phyloP scores from a whole-genome alignment of 2,329 filamentous ascomycete species.

The Alternaria triticina region DNA sequence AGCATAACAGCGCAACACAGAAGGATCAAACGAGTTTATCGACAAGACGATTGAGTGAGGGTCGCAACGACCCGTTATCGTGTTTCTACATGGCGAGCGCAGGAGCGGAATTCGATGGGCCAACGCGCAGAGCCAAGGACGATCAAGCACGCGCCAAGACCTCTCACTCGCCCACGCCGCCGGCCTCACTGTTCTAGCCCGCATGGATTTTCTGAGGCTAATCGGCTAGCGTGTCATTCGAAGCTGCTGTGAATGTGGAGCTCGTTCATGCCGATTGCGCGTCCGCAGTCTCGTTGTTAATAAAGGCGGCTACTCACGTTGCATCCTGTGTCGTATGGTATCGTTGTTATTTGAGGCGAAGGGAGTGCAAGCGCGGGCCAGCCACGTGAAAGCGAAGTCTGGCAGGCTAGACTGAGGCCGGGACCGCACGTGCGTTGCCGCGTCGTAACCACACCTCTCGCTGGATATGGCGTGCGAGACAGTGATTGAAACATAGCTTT shows the following conservation, averaged over 20 bases:
- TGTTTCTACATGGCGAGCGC: constrained; percentile 5
- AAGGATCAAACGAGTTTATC: not conserved
- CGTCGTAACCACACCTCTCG: not conserved
- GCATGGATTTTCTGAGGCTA: not conserved
- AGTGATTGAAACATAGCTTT: not conserved
- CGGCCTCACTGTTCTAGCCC: not conserved
- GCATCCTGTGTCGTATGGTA: not conserved
- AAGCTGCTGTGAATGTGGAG: not conserved
- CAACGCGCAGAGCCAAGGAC: not conserved
- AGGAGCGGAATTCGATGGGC: not conserved
- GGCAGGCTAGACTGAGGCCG: not conserved
- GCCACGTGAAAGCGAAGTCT: not conserved
- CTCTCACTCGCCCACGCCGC: not conserved
- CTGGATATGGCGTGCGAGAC: not conserved
- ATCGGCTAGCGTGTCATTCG: constrained; percentile 1
- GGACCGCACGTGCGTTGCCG: not conserved
- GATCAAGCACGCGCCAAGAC: constrained; percentile 11
- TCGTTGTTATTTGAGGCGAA: not conserved
- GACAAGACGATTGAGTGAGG: not conserved
- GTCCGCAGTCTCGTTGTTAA: not conserved
- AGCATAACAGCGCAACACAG: not conserved
- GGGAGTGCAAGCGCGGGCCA: not conserved
- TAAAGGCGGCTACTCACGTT: not conserved
- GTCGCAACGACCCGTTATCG: constrained; percentile 1
- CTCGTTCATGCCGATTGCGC: not conserved